Evolutionary conservation across 2,329 filamentous ascomycete species (phyloP).

Genomic region (Verticillium alfalfae): DNA sequence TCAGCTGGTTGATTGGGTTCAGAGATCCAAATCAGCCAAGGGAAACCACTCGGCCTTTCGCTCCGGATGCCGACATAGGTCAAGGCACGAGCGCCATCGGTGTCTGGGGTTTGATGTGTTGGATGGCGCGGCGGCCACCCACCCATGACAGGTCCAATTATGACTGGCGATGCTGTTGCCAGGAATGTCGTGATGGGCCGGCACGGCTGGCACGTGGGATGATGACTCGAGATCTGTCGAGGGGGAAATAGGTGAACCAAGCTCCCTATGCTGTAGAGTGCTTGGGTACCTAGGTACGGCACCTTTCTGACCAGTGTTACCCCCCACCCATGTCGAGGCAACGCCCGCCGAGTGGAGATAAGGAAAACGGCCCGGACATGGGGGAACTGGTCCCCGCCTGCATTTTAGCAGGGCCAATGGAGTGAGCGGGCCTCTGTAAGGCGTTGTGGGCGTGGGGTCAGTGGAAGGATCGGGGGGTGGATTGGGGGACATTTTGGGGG

Average conservation of each 20-base stretch:
- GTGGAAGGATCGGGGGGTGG: not conserved
- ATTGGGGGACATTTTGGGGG: not conserved
- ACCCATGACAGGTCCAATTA: too few relatives aligned
- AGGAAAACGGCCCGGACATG: not conserved
- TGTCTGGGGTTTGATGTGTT: not conserved
- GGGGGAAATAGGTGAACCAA: not conserved
- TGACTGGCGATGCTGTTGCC: not conserved
- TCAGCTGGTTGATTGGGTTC: too few relatives aligned
- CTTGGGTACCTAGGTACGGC: too few relatives aligned
- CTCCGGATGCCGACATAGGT: not conserved
- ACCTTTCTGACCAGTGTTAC: not conserved
- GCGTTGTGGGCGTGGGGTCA: not conserved
- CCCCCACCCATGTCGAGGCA: not conserved
- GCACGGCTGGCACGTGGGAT: not conserved
- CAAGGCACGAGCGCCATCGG: not conserved
- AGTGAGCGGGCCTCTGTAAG: not conserved
- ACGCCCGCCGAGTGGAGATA: not conserved
- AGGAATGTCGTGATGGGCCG: not conserved
- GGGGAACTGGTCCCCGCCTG: not conserved
- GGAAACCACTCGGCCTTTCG: not conserved
- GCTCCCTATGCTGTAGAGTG: not conserved
- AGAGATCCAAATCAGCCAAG: not conserved
- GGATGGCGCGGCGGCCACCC: too few relatives aligned
- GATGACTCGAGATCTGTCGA: not conserved
- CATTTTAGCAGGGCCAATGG: not conserved